Base-by-base conservation (phyloP, 2,329 filamentous ascomycete genomes). In the Neoarthrinium moseri region DNA sequence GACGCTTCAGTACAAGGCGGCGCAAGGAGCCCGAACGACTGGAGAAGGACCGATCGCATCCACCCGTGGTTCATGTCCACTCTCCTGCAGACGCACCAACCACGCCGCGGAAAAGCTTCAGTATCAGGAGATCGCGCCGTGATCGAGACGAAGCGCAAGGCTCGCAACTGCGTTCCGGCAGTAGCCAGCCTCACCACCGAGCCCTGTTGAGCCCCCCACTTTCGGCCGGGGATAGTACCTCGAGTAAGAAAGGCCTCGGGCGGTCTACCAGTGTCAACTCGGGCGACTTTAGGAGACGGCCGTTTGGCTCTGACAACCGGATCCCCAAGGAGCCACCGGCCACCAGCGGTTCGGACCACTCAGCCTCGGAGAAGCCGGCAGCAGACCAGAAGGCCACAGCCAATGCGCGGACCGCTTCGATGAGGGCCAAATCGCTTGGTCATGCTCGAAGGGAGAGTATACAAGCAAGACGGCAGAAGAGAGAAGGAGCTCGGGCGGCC, bases 261-360 rank as follows among this genome's bases (percentile, higher is more conserved):
- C 81, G 92, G 51, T 96, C 91, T 6, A 91, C 92, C 7, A 96
- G 91, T 61, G 91, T 96, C 45, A 95, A 91, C 59, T 94, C 89
- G 2, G 89, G 86, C 22, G 91, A 95, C 51, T 83, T 89, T 50
- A 80, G 89, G 51, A 75, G 87, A 50, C 81, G 87, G 44, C 68
- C 77, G 72, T 55, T 67, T 45, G 67, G 62, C 4, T 68, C 64
- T 46, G 59, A 74, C 54, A 62, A 66, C 53, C 60, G 73, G 38
- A 66, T 74, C 15, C 64, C 70, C 27, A 82, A 82, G 50, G 86
- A 91, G 17, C 82, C 86, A 22, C 86, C 87, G 10, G 75, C 80
- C 6, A 89, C 87, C 0, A 92, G 87, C 61, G 88, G 87, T 6
- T 94, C 89, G 5, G 89, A 95, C 52, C 83, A 87, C 53, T 88